Evolutionary conservation across 225 moss, liverwort and hornwort species (phyloP), one percentile per base, ranked within the genome.

Genomic region (Marchantia polymorpha): DNA sequence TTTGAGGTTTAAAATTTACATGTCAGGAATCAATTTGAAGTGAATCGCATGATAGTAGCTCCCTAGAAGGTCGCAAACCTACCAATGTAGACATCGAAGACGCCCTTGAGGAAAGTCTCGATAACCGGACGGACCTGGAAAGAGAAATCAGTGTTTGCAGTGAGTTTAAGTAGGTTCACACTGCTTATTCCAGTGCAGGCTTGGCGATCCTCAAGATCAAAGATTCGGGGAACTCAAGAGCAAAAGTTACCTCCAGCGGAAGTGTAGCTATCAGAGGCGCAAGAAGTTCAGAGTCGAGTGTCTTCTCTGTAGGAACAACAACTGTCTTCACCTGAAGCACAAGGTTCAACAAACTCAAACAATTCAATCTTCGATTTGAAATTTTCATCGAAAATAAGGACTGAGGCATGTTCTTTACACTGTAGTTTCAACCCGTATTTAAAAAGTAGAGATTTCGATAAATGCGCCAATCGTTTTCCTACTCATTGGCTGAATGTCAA

Each of bases 221-320:
- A n/a, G n/a, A n/a, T n/a, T n/a, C n/a, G n/a, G n/a, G 61, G 22
- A 23, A 5, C n/a, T 39, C 7, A 72, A 12, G n/a, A 55, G 17
- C 12, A 22, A 20, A 25, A 79, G 64, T 80, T 79, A 93, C 96
- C 96, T 96, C 96, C 83, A 96, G 72, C 53, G 86, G 88, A 78
- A 96, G 89, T 48, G 96, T 56, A 51, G 96, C 96, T 86, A 94
- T 92, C 85, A 96, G 83, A 52, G 96, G 96, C 25, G 96, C 96
- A 77, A 91, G 91, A 27, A 93, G 87, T 79, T 96, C 90, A 27
- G 89, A 22, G 23, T 89, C 91, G 26, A 96, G 78, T 68, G 83
- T 82, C 80, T 91, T 85, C 52, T 90, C 94, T 39, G 94, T 94
- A 53, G 96, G 94, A 46, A 96, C 81, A 76, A 88, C 84, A 52